These are phyloP conservation scores for Xylariaceae sp. DNA, from an alignment of 2,329 filamentous ascomycete species.

Conservation along the genomic window DNA sequence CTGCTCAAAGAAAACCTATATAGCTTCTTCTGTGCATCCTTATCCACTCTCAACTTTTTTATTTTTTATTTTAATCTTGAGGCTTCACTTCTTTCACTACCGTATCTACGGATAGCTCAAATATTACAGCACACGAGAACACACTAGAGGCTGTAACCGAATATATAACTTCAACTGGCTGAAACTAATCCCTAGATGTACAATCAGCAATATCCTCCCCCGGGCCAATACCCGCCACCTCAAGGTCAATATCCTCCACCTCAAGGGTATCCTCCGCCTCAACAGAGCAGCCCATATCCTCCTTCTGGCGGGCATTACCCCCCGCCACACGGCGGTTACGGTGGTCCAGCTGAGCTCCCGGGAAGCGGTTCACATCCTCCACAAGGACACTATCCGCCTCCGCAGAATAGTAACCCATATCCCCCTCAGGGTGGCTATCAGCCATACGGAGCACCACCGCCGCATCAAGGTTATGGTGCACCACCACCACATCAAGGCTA, in stretches of 20 bases:
- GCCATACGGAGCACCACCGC: constrained; percentile 43
- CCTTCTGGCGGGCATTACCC: constrained; percentile 29
- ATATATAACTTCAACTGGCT: neutral
- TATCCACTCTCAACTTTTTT: too few relatives aligned
- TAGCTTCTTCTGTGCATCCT: too few relatives aligned
- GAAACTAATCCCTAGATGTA: constrained; percentile 19
- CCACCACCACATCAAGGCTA: constrained; percentile 47
- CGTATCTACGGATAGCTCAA: too few relatives aligned
- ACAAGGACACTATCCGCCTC: constrained; percentile 26
- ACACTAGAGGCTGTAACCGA: neutral
- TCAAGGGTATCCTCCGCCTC: constrained; percentile 36
- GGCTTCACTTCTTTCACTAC: too few relatives aligned
- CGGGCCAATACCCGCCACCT: constrained; percentile 37
- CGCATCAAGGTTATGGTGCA: constrained; percentile 44
- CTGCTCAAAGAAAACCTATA: neutral
- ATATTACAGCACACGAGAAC: too few relatives aligned
- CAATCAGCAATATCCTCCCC: constrained; percentile 35
- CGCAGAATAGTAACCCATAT: constrained; percentile 38
- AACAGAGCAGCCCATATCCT: constrained; percentile 39
- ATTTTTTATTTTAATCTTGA: too few relatives aligned
- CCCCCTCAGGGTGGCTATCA: constrained; percentile 28
- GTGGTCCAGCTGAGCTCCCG: constrained; percentile 31
- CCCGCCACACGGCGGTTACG: constrained; percentile 47
- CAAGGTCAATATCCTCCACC: constrained; percentile 46
- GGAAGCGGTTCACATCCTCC: constrained; percentile 26